Conservation (phyloP, 805 yeast genomes). For the Jamesozyma lodderae region DNA sequence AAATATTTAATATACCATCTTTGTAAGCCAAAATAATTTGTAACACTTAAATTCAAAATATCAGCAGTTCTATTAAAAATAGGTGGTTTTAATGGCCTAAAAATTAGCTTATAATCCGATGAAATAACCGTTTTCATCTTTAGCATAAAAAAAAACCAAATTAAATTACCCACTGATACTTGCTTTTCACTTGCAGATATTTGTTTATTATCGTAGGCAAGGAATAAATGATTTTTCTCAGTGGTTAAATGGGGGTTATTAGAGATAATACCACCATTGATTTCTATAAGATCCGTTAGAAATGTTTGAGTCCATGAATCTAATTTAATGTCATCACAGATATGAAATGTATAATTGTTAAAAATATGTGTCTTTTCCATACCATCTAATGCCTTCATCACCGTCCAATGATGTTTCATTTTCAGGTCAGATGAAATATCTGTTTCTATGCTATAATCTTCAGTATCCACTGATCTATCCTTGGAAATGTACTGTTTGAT, state of each 20-base stretch:
- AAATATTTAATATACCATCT: conserved; percentile 59
- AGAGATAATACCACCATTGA: not conserved
- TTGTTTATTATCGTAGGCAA: not conserved
- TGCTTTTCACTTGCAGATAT: not conserved
- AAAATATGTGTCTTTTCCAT: not conserved
- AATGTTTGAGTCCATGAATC: not conserved
- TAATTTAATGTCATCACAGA: not conserved
- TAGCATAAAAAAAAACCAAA: conserved; percentile 67
- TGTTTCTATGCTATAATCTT: too few species aligned
- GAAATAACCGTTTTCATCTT: conserved; percentile 43
- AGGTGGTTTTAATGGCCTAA: conserved; percentile 50
- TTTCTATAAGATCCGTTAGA: not conserved
- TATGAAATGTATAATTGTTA: not conserved
- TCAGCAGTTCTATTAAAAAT: conserved; percentile 34
- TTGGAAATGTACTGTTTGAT: conserved; percentile 48
- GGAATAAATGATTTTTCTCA: too few species aligned
- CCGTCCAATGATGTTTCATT: too few species aligned
- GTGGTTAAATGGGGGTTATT: too few species aligned
- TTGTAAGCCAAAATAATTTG: conserved; percentile 81
- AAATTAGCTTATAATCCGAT: conserved; percentile 50
- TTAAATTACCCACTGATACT: conserved; percentile 62
- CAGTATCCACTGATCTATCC: not conserved
- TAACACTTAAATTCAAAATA: conserved; percentile 45
- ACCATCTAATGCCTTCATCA: too few species aligned
- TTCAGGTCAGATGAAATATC: too few species aligned